Evolutionary conservation across 2,329 filamentous ascomycete genomes (phyloP).

Genomic region (Ambrosiella cleistominuta): DNA sequence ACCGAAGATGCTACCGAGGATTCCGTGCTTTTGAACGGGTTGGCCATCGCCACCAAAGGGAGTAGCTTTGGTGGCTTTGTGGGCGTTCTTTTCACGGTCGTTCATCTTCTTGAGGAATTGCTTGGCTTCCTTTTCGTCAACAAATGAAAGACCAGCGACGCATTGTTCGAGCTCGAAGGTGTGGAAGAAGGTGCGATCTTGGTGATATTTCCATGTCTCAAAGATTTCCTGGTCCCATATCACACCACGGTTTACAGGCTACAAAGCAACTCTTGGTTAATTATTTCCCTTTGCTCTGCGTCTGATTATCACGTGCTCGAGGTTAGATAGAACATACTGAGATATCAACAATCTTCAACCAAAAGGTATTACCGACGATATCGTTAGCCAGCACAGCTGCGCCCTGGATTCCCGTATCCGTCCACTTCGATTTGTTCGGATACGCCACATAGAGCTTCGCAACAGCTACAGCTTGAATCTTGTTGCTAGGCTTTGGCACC

Average conservation of each 20-base stretch:
- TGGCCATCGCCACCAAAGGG: slow-evolving; percentile 45
- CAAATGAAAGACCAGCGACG: slow-evolving; percentile 75
- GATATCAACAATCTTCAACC: slow-evolving; percentile 93
- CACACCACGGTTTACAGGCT: slow-evolving; percentile 66
- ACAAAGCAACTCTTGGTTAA: slow-evolving; percentile 10
- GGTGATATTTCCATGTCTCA: slow-evolving; percentile 86
- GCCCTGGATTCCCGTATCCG: slow-evolving; percentile 81
- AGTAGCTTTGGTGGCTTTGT: slow-evolving; percentile 65
- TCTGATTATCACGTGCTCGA: neutral
- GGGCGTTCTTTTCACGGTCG: slow-evolving; percentile 87
- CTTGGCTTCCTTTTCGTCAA: slow-evolving; percentile 93
- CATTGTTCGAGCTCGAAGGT: slow-evolving; percentile 92
- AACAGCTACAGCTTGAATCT: slow-evolving; percentile 90
- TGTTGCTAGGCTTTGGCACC: slow-evolving; percentile 87
- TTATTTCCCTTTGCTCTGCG: neutral
- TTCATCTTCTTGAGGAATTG: slow-evolving; percentile 96
- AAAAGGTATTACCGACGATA: slow-evolving; percentile 85
- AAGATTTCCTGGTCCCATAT: slow-evolving; percentile 98
- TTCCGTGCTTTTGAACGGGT: slow-evolving; percentile 22
- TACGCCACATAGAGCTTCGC: slow-evolving; percentile 86
- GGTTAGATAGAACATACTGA: slow-evolving; percentile 43
- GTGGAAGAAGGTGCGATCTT: slow-evolving; percentile 94
- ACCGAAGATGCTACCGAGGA: slow-evolving; percentile 45
- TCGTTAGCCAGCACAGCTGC: slow-evolving; percentile 86
- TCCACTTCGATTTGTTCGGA: slow-evolving; percentile 75